A percentile compares a stretch with the other conserved stretches of the same genome.
phyloP scores from a whole-genome alignment of 805 yeast genomes.

The Metschnikowia reukaufii region DNA sequence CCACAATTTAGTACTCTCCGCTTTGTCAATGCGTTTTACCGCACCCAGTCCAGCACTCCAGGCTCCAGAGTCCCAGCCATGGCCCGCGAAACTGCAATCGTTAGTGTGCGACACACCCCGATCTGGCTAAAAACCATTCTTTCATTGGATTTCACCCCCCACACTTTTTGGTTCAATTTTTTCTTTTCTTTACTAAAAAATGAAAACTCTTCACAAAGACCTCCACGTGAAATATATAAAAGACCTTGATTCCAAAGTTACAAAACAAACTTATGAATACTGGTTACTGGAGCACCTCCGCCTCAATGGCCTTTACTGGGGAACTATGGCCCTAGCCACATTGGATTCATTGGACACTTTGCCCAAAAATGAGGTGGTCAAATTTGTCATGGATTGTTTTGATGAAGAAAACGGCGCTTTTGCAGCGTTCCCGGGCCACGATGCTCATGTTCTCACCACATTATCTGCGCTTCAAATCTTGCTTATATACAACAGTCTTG shows the following conservation, averaged over 20 bases:
- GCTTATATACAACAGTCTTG: constrained; percentile 56
- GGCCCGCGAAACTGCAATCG: too few species aligned
- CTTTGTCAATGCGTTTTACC: too few species aligned
- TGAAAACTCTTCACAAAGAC: constrained; percentile 9
- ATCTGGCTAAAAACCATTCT: too few species aligned
- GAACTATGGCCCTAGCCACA: constrained; percentile 70
- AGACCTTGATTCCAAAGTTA: constrained; percentile 34
- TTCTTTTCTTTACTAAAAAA: neutral
- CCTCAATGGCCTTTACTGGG: constrained; percentile 95
- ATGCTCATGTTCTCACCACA: constrained; percentile 82
- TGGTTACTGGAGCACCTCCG: constrained; percentile 91
- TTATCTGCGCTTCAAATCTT: constrained; percentile 84
- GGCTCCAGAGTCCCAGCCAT: too few species aligned
- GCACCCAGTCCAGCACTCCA: too few species aligned
- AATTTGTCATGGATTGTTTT: constrained; percentile 71
- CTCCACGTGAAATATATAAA: constrained; percentile 37
- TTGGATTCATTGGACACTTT: constrained; percentile 56
- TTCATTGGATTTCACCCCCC: too few species aligned
- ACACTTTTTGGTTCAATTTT: neutral
- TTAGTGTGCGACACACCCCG: too few species aligned
- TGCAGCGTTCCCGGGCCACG: constrained; percentile 87
- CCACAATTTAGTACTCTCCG: too few species aligned
- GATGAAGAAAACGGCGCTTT: constrained; percentile 68
- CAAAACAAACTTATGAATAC: constrained; percentile 62
- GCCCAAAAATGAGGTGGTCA: constrained; percentile 58